These are phyloP conservation scores for Galerina marginata DNA, from an alignment of 768 basidiomycete genomes.

Conservation along the genomic window DNA sequence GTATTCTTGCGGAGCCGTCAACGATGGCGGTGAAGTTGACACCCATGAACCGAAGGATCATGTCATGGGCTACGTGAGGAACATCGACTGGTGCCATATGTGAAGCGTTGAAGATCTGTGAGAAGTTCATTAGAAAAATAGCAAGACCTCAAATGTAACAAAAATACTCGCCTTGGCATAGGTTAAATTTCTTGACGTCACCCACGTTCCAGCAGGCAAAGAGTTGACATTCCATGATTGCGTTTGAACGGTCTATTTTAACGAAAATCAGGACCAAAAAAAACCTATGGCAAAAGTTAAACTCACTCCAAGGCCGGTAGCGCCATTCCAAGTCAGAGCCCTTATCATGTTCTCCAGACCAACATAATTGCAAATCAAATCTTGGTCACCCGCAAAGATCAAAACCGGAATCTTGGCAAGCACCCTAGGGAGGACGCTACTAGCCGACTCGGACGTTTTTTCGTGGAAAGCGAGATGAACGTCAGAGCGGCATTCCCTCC, in stretches of 20 bases:
- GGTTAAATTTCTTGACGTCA: constrained; percentile 85
- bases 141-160: neutral
- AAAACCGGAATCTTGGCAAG: constrained; percentile 84
- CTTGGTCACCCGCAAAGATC: constrained; percentile 94
- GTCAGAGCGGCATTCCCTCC: constrained; percentile 83
- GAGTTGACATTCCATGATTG: constrained; percentile 79
- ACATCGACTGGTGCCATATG: constrained; percentile 95
- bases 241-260: constrained; percentile 63
- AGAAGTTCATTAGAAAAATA: neutral
- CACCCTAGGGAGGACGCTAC: constrained; percentile 78
- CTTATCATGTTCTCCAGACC: constrained; percentile 89
- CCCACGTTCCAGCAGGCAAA: constrained; percentile 89
- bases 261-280: constrained; percentile 9
- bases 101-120: constrained; percentile 87
- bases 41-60: constrained; percentile 98
- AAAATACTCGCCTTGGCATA: constrained; percentile 76
- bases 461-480: constrained; percentile 70
- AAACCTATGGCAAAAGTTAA: constrained; percentile 2
- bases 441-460: constrained; percentile 64
- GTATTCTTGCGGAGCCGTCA: constrained; percentile 81
- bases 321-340: constrained; percentile 85
- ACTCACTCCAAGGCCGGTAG: constrained; percentile 81
- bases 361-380: constrained; percentile 95
- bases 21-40: constrained; percentile 84
- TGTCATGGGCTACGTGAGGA: constrained; percentile 90